A percentile compares a stretch with the other conserved stretches of the same genome.
Conservation (phyloP, 768 basidiomycete genomes). For the Collybiopsis confluens region DNA sequence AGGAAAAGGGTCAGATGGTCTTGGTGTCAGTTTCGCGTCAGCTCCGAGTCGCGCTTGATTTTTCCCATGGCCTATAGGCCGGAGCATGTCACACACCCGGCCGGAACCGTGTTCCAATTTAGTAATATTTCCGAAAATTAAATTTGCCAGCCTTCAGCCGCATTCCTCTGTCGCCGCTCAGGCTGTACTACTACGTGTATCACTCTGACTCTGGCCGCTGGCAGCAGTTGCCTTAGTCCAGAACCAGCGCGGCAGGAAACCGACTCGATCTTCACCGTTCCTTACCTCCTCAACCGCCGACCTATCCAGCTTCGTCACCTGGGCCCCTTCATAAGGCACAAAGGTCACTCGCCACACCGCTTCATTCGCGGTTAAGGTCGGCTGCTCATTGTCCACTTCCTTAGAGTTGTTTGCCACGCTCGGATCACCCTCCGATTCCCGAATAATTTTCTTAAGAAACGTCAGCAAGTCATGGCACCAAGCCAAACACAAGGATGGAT, state of each 20-base stretch:
- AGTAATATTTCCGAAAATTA: no score
- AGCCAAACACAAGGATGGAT: slow-evolving; percentile 66
- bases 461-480: slow-evolving; percentile 67
- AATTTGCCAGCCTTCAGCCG: slow-evolving; percentile 3
- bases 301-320: slow-evolving; percentile 42
- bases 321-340: slow-evolving; percentile 53
- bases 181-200: slow-evolving; percentile 1
- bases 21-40: background rate
- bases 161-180: background rate
- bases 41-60: no score
- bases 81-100: no score
- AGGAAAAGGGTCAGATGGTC: slow-evolving; percentile 7
- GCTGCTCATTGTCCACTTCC: background rate
- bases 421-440: slow-evolving; percentile 18
- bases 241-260: slow-evolving; percentile 78
- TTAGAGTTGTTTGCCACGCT: background rate
- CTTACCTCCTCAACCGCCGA: slow-evolving; percentile 50
- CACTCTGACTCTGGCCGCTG: no score
- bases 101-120: background rate
- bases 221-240: slow-evolving; percentile 34
- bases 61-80: no score
- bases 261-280: slow-evolving; percentile 67
- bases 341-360: slow-evolving; percentile 73
- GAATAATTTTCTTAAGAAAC: slow-evolving; percentile 40
- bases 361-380: background rate